Conservation (phyloP, 2,329 filamentous ascomycete species). For the Emmonsiellopsis sp. region DNA sequence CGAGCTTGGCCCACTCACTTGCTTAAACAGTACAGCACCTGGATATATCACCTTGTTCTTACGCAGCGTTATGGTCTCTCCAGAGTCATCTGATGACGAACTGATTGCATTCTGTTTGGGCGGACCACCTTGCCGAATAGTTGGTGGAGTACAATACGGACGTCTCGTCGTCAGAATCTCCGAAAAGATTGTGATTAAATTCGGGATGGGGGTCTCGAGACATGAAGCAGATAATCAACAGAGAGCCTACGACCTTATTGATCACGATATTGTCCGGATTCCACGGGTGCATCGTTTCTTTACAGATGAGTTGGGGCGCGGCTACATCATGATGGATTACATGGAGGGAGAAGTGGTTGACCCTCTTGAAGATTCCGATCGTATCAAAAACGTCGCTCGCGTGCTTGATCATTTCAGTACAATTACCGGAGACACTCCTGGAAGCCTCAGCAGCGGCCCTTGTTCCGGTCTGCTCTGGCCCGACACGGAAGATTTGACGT, state of each 20-base stretch:
- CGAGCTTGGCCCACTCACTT: too few species aligned
- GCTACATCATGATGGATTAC: background rate
- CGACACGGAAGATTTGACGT: background rate
- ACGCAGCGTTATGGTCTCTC: too few species aligned
- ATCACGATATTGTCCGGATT: background rate
- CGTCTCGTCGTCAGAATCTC: background rate
- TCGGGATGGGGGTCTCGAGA: background rate
- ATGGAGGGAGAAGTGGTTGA: background rate
- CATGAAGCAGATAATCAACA: background rate
- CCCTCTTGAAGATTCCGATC: background rate
- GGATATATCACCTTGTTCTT: too few species aligned
- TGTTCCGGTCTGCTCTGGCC: background rate
- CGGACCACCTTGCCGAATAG: too few species aligned
- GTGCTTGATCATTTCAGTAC: background rate
- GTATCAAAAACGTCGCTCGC: background rate
- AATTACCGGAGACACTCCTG: background rate
- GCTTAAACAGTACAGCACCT: too few species aligned
- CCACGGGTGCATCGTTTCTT: background rate
- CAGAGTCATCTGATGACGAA: too few species aligned
- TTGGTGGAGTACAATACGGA: too few species aligned
- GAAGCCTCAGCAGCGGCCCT: background rate
- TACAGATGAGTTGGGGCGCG: background rate
- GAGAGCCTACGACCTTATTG: background rate
- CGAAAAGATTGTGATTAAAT: background rate
- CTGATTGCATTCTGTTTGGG: too few species aligned